These are phyloP conservation scores for Saksenaea oblongispora DNA, from an alignment of 371 early-diverging fungal species.

Conservation along the genomic window DNA sequence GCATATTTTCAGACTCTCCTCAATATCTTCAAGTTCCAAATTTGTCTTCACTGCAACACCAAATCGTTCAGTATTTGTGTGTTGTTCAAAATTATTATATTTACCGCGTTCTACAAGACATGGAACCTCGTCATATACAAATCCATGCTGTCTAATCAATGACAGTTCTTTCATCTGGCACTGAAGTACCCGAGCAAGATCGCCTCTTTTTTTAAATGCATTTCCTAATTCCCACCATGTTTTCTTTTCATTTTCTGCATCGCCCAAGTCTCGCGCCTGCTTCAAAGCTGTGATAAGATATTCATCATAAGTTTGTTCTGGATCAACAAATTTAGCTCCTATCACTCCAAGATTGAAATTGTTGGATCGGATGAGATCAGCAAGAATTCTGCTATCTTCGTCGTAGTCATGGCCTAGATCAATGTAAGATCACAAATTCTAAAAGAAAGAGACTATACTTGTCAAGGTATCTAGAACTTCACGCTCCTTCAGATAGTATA, in stretches of 20 bases:
- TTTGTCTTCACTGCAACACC: constrained; percentile 14
- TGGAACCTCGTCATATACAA: constrained; percentile 21
- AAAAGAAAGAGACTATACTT: background rate
- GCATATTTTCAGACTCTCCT: constrained; percentile 1
- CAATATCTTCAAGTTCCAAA: constrained; percentile 16
- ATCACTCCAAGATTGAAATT: constrained; percentile 45
- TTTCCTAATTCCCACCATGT: constrained; percentile 45
- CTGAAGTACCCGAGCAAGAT: constrained; percentile 16
- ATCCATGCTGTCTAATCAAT: constrained; percentile 13
- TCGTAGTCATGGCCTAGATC: constrained; percentile 14
- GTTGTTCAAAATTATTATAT: background rate
- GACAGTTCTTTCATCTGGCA: constrained; percentile 32
- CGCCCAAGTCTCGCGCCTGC: constrained; percentile 16
- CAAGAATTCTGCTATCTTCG: constrained; percentile 11
- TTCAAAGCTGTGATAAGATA: constrained; percentile 22
- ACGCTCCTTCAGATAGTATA: constrained; percentile 33
- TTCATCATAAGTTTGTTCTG: constrained; percentile 7
- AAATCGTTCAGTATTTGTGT: background rate
- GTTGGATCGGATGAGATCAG: constrained; percentile 22
- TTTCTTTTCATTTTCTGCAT: constrained; percentile 19
- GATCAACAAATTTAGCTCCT: constrained; percentile 18
- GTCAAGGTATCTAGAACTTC: constrained; percentile 21
- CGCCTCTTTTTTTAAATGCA: constrained; percentile 13
- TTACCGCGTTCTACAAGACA: constrained; percentile 38
- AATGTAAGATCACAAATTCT: background rate